Conservation (phyloP, 176 grass and related monocot genomes). For the Ensete glaucum region DNA sequence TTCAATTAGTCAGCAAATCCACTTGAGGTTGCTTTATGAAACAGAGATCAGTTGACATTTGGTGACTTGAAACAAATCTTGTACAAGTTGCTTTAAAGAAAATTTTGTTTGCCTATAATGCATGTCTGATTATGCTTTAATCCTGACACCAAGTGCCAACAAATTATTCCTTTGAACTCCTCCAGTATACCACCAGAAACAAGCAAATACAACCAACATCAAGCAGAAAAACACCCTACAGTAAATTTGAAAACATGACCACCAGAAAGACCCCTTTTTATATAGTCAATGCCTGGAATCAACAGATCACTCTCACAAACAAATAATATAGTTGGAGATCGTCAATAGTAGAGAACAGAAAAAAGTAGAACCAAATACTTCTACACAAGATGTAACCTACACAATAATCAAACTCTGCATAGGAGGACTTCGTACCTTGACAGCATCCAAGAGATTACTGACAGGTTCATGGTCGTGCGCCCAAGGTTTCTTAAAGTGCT, state of each 20-base stretch:
- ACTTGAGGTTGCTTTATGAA: neutral
- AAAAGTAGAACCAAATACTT: neutral
- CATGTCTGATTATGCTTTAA: neutral
- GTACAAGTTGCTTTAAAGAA: neutral
- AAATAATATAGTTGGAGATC: too few species aligned
- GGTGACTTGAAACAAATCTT: neutral
- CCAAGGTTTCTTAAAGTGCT: conserved; percentile 99
- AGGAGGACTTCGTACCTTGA: conserved; percentile 41
- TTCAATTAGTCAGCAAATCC: neutral
- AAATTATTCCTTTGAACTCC: too few species aligned
- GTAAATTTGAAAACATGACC: too few species aligned
- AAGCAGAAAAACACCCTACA: too few species aligned
- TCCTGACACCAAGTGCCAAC: too few species aligned
- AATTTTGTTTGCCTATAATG: neutral
- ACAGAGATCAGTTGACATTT: neutral
- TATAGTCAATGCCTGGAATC: too few species aligned
- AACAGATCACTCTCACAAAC: too few species aligned
- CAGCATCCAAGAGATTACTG: conserved; percentile 56
- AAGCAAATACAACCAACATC: too few species aligned
- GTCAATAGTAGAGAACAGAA: too few species aligned
- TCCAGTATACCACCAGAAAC: too few species aligned
- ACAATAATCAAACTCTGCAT: neutral
- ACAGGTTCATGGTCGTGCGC: conserved; percentile 75
- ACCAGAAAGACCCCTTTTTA: too few species aligned
- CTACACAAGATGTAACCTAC: neutral